phyloP scores from a whole-genome alignment of 23 red algal genomes.

The Porphyridium purpureum region DNA sequence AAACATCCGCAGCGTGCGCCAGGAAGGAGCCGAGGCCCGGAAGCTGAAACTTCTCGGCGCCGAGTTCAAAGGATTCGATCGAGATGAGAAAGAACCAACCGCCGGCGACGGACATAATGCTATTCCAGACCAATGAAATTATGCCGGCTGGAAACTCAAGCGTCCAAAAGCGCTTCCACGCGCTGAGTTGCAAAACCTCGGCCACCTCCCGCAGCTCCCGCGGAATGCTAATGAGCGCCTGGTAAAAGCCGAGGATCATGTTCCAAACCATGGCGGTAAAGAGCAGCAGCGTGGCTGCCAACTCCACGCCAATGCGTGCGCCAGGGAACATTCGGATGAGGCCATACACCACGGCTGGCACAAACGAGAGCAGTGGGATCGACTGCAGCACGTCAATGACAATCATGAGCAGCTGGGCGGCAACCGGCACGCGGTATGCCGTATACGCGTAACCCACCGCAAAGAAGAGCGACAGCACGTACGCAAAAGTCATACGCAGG shows the following conservation, averaged over 20 bases:
- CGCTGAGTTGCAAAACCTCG: slow-evolving; percentile 49
- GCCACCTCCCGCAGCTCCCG: slow-evolving; percentile 73
- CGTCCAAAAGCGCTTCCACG: slow-evolving; percentile 90
- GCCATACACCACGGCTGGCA: slow-evolving; percentile 81
- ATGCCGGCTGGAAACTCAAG: slow-evolving; percentile 80
- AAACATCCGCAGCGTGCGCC: slow-evolving; percentile 58
- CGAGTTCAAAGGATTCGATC: slow-evolving; percentile 89
- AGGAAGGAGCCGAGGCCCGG: slow-evolving; percentile 87
- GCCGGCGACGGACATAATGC: slow-evolving; percentile 88
- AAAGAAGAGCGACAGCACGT: slow-evolving; percentile 77
- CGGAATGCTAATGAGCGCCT: slow-evolving; percentile 71
- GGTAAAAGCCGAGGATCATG: slow-evolving; percentile 95
- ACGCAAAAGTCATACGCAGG: slow-evolving; percentile 62
- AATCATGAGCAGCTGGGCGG: slow-evolving; percentile 76
- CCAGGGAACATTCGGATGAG: slow-evolving; percentile 88
- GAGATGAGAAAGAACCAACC: slow-evolving; percentile 99
- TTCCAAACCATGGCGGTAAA: slow-evolving; percentile 99
- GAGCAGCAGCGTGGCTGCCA: slow-evolving; percentile 86
- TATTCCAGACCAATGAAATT: slow-evolving; percentile 89
- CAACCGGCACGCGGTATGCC: slow-evolving; percentile 74
- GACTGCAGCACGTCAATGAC: slow-evolving; percentile 87
- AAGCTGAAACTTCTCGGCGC: slow-evolving; percentile 79
- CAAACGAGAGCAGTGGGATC: slow-evolving; percentile 87
- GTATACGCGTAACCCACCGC: slow-evolving; percentile 79
- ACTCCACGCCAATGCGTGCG: slow-evolving; percentile 69